Conservation (phyloP, 441 rosid species). For the Euphorbia schlechtendalii region DNA sequence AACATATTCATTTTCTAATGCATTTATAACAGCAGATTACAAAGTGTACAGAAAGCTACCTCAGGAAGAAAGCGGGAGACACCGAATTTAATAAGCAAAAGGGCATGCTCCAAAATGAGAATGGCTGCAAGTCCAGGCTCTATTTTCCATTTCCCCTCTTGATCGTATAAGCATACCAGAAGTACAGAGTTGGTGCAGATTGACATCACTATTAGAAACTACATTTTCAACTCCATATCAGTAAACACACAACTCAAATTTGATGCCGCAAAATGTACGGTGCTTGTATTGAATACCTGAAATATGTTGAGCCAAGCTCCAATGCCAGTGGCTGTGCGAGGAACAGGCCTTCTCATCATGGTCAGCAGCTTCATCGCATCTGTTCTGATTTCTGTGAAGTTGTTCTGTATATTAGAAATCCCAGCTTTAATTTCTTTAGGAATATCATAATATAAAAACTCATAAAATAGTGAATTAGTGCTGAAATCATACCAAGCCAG, state of each 20-base stretch:
- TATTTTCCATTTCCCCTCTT: slow-evolving; percentile 85
- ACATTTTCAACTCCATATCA: slow-evolving; percentile 12
- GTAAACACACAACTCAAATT: neutral
- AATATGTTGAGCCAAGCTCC: slow-evolving; percentile 96
- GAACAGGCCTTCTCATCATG: slow-evolving; percentile 74
- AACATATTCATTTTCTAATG: no score
- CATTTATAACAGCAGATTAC: neutral
- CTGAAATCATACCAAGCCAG: slow-evolving; percentile 54
- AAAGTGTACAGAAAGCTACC: slow-evolving; percentile 23
- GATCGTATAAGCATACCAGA: slow-evolving; percentile 77
- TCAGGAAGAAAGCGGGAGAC: slow-evolving; percentile 80
- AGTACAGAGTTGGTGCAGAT: slow-evolving; percentile 92
- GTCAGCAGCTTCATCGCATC: slow-evolving; percentile 79
- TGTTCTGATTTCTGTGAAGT: slow-evolving; percentile 69
- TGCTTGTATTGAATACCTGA: slow-evolving; percentile 46
- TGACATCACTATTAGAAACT: slow-evolving; percentile 84
- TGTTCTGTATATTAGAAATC: slow-evolving; percentile 45
- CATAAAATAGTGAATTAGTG: slow-evolving; percentile 4
- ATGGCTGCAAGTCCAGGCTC: slow-evolving; percentile 89
- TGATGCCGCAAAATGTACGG: neutral
- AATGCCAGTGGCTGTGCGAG: slow-evolving; percentile 70
- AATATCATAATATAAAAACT: neutral
- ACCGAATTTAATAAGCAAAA: slow-evolving; percentile 70
- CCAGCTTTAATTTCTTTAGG: slow-evolving; percentile 10
- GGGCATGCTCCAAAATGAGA: slow-evolving; percentile 72